phyloP scores from a whole-genome alignment of 2,329 filamentous ascomycete species.

The Byssothecium circinans region DNA sequence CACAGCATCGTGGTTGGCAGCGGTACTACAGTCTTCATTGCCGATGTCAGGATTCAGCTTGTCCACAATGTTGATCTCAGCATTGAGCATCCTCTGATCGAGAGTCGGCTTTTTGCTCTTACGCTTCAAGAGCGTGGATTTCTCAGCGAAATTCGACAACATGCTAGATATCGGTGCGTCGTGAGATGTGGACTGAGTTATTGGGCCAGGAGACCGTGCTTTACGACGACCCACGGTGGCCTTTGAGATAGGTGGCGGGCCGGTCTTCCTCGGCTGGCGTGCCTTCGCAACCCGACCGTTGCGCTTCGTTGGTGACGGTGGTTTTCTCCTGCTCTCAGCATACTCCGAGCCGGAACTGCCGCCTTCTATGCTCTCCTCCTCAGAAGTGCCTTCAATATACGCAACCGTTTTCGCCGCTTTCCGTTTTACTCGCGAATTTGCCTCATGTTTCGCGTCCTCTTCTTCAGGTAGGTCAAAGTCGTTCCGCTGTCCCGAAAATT shows the following conservation, averaged over 20 bases:
- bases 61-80: constrained; percentile 1
- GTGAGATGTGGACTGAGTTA: neutral
- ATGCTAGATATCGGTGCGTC: neutral
- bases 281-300: neutral
- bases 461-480: constrained; percentile 14
- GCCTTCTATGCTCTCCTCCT: constrained; percentile 3
- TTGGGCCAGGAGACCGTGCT: neutral
- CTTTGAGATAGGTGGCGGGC: neutral
- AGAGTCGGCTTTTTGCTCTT: neutral
- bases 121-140: neutral
- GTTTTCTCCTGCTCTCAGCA: constrained; percentile 3
- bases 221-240: neutral
- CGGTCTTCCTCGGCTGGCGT: neutral
- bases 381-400: constrained; percentile 10
- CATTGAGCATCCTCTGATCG: neutral
- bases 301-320: neutral
- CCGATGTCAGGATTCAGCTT: neutral
- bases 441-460: neutral
- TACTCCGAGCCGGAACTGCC: constrained; percentile 12
- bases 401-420: constrained; percentile 4
- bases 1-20: neutral
- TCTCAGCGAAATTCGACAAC: neutral
- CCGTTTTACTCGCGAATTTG: constrained; percentile 5
- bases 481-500: neutral
- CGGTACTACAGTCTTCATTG: neutral